Percentiles rank a stretch among this genome's conserved stretches.
phyloP scores from a whole-genome alignment of 2,329 filamentous ascomycete species.

The Nemania serpens region DNA sequence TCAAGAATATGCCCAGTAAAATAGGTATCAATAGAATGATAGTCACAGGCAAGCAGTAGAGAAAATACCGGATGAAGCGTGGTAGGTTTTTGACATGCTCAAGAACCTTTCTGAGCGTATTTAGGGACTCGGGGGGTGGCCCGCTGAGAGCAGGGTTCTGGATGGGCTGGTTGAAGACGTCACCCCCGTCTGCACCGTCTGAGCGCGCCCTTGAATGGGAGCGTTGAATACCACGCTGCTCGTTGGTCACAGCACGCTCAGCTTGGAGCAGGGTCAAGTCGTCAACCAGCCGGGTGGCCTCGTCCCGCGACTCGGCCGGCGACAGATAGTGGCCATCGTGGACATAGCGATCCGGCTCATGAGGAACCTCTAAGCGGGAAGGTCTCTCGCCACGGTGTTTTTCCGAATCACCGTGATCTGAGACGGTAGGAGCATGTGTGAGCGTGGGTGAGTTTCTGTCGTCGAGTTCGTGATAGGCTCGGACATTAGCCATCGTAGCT shows the following conservation, averaged over 20 bases:
- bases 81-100: slow-evolving; percentile 57
- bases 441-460: slow-evolving; percentile 32
- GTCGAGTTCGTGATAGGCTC: slow-evolving; percentile 20
- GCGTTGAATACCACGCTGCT: slow-evolving; percentile 32
- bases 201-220: slow-evolving; percentile 34
- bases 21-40: slow-evolving; percentile 70
- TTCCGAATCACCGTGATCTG: slow-evolving; percentile 16
- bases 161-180: slow-evolving; percentile 40
- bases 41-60: slow-evolving; percentile 70
- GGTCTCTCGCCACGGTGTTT: slow-evolving; percentile 21
- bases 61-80: slow-evolving; percentile 71
- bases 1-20: slow-evolving; percentile 65
- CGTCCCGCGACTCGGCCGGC: slow-evolving; percentile 34
- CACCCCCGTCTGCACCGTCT: slow-evolving; percentile 32
- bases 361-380: slow-evolving; percentile 33
- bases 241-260: slow-evolving; percentile 39
- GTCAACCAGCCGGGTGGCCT: slow-evolving; percentile 38
- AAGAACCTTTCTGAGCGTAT: slow-evolving; percentile 65
- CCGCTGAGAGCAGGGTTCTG: slow-evolving; percentile 23
- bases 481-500: slow-evolving; percentile 13
- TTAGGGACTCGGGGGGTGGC: slow-evolving; percentile 61
- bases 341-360: slow-evolving; percentile 19
- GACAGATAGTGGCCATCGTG: slow-evolving; percentile 31
- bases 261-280: slow-evolving; percentile 41
- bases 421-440: slow-evolving; percentile 9